Base-by-base conservation (phyloP, 306 rosid genomes). In the Pyrus bretschneideri region DNA sequence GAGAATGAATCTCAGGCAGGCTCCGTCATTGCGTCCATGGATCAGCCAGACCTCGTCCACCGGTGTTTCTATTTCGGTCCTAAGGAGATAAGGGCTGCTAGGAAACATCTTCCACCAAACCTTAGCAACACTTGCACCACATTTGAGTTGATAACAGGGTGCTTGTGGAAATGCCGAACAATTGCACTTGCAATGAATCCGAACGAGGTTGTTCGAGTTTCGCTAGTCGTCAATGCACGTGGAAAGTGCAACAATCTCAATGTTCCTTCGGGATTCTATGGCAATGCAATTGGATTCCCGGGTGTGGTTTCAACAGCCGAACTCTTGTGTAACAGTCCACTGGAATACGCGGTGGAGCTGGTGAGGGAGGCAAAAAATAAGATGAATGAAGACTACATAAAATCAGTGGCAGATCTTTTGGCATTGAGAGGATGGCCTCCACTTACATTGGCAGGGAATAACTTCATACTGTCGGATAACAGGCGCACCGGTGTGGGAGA, bases 181-280 rank as follows among this genome's bases (percentile, higher is more conserved):
- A 15, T 33, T 18, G 55, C 72, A 23, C 58, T 78, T 3, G 17
- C 23, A 8, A 9, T 52, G 1, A 23, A 52, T 33, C 71, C 63
- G 0, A 3, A 70, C 6, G 30, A 60, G 11, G 23, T 31, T 22
- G 76, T 71, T 31, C 70, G 63, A 7, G 4, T 78, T 45, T 22
- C 77, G 9, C 54, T 5, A 3, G 1, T 3, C 3, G 25, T 71
- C 33, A 78, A 27, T 70, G 68, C 15, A 2, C 27, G 76, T 0
- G 35, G 59, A 3, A 68, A 76, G 14, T 5, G 4, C 11, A 21
- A 60, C 38, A 40, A n/a, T 30, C 14, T 35, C 2, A 6, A 3
- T 5, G 10, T 77, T 3, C 83, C 84, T 0, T 4, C 9, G 1
- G 86, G 89, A 1, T 85, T 73, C 59, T 85, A 85, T 4, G 86